Evolutionary conservation across 106 monocot species (phyloP), one percentile per base, ranked within the genome.

Genomic region (Phalaenopsis aphrodite): DNA sequence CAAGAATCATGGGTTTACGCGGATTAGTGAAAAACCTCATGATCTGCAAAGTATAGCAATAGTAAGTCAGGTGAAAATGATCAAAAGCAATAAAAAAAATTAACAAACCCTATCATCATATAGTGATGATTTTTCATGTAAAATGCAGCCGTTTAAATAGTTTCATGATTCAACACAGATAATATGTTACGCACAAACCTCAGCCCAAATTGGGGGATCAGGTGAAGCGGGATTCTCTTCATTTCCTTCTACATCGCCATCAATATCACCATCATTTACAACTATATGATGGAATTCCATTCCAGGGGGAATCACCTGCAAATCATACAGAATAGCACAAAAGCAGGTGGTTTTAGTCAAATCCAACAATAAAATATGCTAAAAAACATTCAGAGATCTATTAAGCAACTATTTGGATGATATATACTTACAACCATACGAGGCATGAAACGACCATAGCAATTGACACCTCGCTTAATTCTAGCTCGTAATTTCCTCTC

Each of bases 1-100:
- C 98, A 79, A 98, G 94, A 77, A 98, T 94, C 94, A 98, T 98
- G 71, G 98, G 98, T 67, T 98, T 98, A 24, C 92, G 88, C 47
- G 98, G 98, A 52, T 98, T 98, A 55, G 94, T 86, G 84, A 98
- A 94, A 85, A 98, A 98, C 16, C 94, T 84, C 98, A 98, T 98
- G 82, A 98, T 88, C 98, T 96, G 88, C 49, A 77, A 76, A 81
- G 39, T 78, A 66, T 41, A 69, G 23, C 41, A 79, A 37, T 18
- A 78, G n/a, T 18, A 21, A 69, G 12, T 30, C 30, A 64, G 45
- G 21, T 77, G 3, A 42, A 18, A 56, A 74, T n/a, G 52, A 8
- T 49, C 0, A 8, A 38, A 61, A 14, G 11, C 8, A 78, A 12
- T 30, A 30, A 8, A 82, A 36, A 17, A 16, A 45, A 81, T 75